Base-by-base conservation (phyloP, 441 rosid genomes). In the Adansonia grandidieri region DNA sequence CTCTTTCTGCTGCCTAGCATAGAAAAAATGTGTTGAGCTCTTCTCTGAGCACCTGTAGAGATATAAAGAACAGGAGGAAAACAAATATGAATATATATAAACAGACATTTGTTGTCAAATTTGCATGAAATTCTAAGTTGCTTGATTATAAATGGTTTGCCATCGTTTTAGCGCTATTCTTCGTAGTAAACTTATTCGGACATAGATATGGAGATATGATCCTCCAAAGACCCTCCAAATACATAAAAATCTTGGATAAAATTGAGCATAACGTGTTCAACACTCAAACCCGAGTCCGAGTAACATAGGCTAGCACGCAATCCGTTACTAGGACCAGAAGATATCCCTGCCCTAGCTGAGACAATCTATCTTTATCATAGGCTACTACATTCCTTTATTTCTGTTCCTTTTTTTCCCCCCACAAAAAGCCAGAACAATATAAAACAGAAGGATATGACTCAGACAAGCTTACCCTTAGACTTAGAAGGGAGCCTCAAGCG, bases 401-500 rank as follows among this genome's bases (percentile, higher is more conserved):
- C 10, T 67, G 15, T 24, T 13, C 10, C 6, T 6, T 28, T 67
- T 67, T 67, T 47, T 47, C 9, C n/a, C 15, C 48, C 1, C 11
- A 15, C 11, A 22, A 13, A 19, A 22, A 24, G 40, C 13, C 54
- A 42, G 65, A 45, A 42, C 50, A 53, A 72, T 9, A 60, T n/a
- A 57, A 62, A 57, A 44, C 32, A 45, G 8, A 20, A 15, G 45
- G 42, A 45, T 9, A 2, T 22, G 28, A 76, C 37, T 6, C 10
- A 53, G 60, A 73, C 67, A 51, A 60, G 62, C 78, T 80, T 77
- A 85, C 90, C 80, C 69, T 62, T 78, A 56, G 81, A 76, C 76
- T 90, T 85, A 93, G 80, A 93, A 91, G 44, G 99, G 98, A 85
- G 98, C 92, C 85, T 95, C 99, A 24, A 95, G 90, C 22, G 96